phyloP scores from a whole-genome alignment of 495 filamentous ascomycete genomes.

The Extremus antarcticus region DNA sequence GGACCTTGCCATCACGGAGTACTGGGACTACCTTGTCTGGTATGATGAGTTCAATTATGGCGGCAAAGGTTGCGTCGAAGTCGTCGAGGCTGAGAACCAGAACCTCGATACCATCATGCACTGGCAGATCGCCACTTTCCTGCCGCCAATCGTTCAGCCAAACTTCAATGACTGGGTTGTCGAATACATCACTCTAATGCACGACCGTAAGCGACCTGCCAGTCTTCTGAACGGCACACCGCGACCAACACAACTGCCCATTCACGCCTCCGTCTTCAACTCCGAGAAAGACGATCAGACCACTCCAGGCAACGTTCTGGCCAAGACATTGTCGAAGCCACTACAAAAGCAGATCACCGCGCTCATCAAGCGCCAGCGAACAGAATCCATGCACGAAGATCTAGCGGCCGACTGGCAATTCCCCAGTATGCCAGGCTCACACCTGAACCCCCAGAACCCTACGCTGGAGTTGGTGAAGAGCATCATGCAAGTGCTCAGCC shows the following conservation, averaged over 20 bases:
- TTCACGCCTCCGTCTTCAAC: constrained; percentile 46
- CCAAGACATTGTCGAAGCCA: constrained; percentile 71
- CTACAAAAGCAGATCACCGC: constrained; percentile 75
- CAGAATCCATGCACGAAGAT: constrained; percentile 82
- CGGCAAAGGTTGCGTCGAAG: constrained; percentile 77
- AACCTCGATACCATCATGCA: constrained; percentile 91
- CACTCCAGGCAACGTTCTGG: constrained; percentile 51
- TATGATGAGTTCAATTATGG: constrained; percentile 99
- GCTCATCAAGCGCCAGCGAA: constrained; percentile 70
- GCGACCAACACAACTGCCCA: constrained; percentile 68
- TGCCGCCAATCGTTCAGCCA: constrained; percentile 68
- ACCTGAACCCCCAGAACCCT: constrained; percentile 61
- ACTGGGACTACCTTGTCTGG: constrained; percentile 99
- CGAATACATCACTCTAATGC: constrained; percentile 94
- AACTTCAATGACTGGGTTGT: constrained; percentile 87
- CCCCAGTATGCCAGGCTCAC: constrained; percentile 71
- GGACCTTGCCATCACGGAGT: constrained; percentile 94
- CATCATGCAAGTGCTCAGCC: constrained; percentile 77
- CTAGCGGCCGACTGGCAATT: constrained; percentile 80
- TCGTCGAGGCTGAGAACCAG: constrained; percentile 74
- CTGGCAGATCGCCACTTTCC: constrained; percentile 88
- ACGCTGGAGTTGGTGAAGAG: constrained; percentile 82
- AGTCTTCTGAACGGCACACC: constrained; percentile 34
- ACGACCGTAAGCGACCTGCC: constrained; percentile 61
- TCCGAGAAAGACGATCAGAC: constrained; percentile 43